These are phyloP conservation scores for Ascochyta koolunga DNA, from an alignment of 2,329 filamentous ascomycete species.

Conservation along the genomic window DNA sequence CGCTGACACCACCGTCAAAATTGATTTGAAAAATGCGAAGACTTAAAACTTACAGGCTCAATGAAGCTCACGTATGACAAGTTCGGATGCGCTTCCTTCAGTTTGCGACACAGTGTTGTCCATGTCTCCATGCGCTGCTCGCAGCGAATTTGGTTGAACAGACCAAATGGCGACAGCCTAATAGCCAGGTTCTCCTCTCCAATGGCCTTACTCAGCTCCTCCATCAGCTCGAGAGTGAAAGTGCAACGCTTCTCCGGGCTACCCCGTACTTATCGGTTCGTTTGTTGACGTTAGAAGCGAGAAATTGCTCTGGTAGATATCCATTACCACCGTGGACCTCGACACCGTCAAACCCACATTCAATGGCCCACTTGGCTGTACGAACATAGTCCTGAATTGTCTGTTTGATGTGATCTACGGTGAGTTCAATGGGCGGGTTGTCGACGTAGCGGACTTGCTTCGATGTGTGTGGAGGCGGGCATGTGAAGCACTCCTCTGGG, in stretches of 20 bases:
- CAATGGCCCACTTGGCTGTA: constrained; percentile 59
- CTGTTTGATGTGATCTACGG: constrained; percentile 53
- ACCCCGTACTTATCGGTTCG: constrained; percentile 59
- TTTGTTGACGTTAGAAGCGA: constrained; percentile 55
- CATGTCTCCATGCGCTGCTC: constrained; percentile 61
- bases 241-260: constrained; percentile 57
- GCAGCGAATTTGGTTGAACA: constrained; percentile 60
- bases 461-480: constrained; percentile 30
- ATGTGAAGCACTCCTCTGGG: constrained; percentile 47
- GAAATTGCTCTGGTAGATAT: constrained; percentile 60
- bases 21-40: constrained; percentile 13
- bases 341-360: constrained; percentile 61
- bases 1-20: constrained; percentile 41
- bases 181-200: constrained; percentile 38
- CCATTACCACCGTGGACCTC: constrained; percentile 59
- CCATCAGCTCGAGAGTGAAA: constrained; percentile 61
- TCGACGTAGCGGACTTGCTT: constrained; percentile 42
- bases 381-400: constrained; percentile 52
- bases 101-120: constrained; percentile 55
- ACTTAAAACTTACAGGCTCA: constrained; percentile 50
- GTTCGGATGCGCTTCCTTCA: constrained; percentile 53
- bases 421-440: constrained; percentile 44
- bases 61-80: constrained; percentile 64
- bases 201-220: constrained; percentile 28
- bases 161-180: constrained; percentile 47